Conservation (phyloP, 306 rosid genomes). For the Dryas drummondii region DNA sequence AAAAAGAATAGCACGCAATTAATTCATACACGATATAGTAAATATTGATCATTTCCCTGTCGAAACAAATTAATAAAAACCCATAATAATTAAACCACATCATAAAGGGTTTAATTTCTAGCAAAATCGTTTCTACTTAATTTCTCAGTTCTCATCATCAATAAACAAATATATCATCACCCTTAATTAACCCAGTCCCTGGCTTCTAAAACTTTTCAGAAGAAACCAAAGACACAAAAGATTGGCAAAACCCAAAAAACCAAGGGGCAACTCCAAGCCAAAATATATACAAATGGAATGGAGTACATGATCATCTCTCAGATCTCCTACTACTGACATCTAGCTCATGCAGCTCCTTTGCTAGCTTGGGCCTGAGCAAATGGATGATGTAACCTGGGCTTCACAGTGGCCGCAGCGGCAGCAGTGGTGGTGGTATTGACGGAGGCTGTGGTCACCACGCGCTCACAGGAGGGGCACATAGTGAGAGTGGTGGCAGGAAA, state of each 20-base stretch:
- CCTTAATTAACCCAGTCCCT: background rate
- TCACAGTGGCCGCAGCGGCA: background rate
- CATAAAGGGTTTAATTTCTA: background rate
- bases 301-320: background rate
- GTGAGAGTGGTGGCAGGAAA: conserved; percentile 98
- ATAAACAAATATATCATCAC: conserved; percentile 21
- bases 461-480: conserved; percentile 95
- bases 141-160: background rate
- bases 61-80: background rate
- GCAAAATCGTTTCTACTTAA: conserved; percentile 11
- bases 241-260: background rate
- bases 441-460: conserved; percentile 54
- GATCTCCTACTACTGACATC: background rate
- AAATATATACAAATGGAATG: conserved; percentile 29
- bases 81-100: background rate
- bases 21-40: background rate
- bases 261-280: conserved; percentile 21
- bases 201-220: background rate
- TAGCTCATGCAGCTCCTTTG: conserved; percentile 33
- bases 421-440: conserved; percentile 10
- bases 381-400: conserved; percentile 30
- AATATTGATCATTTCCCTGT: background rate
- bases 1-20: background rate
- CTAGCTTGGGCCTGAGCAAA: conserved; percentile 26
- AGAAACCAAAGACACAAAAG: conserved; percentile 2